phyloP scores from a whole-genome alignment of 768 basidiomycete species.

The Podaxis sp. region DNA sequence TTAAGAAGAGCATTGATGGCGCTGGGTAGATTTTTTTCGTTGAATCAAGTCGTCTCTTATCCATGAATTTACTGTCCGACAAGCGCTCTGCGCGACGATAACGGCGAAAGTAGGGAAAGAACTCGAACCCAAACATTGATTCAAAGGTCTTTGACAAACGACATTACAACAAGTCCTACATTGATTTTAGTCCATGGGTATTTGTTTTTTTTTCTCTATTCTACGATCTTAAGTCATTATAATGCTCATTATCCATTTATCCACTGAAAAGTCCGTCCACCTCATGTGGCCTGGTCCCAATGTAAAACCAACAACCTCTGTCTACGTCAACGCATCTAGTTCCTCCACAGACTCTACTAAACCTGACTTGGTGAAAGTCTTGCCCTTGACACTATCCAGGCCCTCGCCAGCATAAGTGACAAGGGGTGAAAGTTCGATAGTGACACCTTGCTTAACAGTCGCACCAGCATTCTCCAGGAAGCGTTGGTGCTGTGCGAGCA shows the following conservation, averaged over 20 bases:
- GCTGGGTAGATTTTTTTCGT: conserved; percentile 13
- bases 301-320: neutral
- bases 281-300: neutral
- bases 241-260: conserved; percentile 1
- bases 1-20: conserved; percentile 37
- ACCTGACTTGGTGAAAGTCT: conserved; percentile 75
- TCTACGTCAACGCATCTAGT: conserved; percentile 65
- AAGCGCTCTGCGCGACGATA: conserved; percentile 9
- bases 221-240: conserved; percentile 7
- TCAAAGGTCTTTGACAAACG: neutral
- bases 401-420: conserved; percentile 95
- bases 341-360: conserved; percentile 64
- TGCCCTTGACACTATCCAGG: conserved; percentile 73
- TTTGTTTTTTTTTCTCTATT: neutral
- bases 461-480: conserved; percentile 85
- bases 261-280: conserved; percentile 6
- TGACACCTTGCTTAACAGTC: conserved; percentile 64
- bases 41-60: conserved; percentile 4
- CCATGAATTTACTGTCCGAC: conserved; percentile 9
- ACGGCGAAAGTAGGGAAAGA: neutral
- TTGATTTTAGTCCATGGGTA: conserved; percentile 7
- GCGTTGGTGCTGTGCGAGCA: conserved; percentile 82
- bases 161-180: neutral
- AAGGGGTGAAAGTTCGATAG: conserved; percentile 88
- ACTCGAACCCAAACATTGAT: neutral